Percentiles rank a stretch among this genome's conserved stretches.
phyloP scores from a whole-genome alignment of 495 filamentous ascomycete species.

The Saxophila tyrrhenica region DNA sequence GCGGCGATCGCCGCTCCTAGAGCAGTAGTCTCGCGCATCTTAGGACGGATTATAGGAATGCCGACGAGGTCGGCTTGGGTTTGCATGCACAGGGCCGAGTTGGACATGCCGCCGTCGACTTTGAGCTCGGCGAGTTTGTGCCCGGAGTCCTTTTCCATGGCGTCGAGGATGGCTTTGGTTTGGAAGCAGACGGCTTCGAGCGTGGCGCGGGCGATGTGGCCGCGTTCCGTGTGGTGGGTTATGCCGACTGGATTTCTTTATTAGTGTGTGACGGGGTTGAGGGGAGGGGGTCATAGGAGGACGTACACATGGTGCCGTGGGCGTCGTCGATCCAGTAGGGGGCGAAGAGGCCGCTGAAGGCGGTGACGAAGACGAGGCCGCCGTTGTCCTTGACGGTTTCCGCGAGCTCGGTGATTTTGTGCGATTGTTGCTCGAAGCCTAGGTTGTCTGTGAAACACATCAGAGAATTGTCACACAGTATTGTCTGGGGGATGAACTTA shows the following conservation, averaged over 20 bases:
- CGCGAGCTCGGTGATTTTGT: slow-evolving; percentile 73
- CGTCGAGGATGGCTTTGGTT: slow-evolving; percentile 86
- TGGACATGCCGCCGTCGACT: slow-evolving; percentile 91
- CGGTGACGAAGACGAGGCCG: slow-evolving; percentile 88
- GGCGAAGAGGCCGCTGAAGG: slow-evolving; percentile 90
- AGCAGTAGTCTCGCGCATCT: slow-evolving; percentile 89
- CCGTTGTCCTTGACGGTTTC: slow-evolving; percentile 77
- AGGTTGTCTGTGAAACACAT: slow-evolving; percentile 51
- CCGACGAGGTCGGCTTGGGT: slow-evolving; percentile 84
- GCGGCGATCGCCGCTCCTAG: slow-evolving; percentile 91
- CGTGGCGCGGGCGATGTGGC: slow-evolving; percentile 87
- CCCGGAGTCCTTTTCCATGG: slow-evolving; percentile 85
- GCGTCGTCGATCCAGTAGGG: slow-evolving; percentile 99
- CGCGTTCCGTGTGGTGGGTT: slow-evolving; percentile 78
- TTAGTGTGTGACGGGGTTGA: too few species aligned
- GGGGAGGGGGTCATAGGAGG: too few species aligned
- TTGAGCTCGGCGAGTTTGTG: slow-evolving; percentile 65
- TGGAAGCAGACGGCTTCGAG: slow-evolving; percentile 94
- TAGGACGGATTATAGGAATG: slow-evolving; percentile 77
- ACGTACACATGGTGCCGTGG: slow-evolving; percentile 63
- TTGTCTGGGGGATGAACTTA: not conserved
- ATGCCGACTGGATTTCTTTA: slow-evolving; percentile 48
- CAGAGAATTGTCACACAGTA: not conserved
- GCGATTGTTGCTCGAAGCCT: slow-evolving; percentile 65
- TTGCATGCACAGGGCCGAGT: slow-evolving; percentile 91